phyloP scores from a whole-genome alignment of 495 filamentous ascomycete species.

The Saxophila tyrrhenica region DNA sequence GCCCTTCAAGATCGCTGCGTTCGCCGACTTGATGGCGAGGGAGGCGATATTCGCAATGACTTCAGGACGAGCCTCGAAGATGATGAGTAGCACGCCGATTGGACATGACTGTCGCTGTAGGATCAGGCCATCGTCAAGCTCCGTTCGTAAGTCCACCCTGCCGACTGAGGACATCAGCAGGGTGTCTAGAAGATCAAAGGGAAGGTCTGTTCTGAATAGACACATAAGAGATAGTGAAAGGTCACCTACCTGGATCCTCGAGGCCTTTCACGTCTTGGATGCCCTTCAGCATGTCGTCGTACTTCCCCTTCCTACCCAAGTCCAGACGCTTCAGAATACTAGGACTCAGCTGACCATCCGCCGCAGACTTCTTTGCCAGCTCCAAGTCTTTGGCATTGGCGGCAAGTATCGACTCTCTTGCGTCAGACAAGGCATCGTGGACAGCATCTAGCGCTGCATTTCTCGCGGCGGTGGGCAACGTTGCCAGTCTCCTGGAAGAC shows the following conservation, averaged over 20 bases:
- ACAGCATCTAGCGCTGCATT: conserved; percentile 79
- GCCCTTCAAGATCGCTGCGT: conserved; percentile 92
- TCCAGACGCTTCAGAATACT: conserved; percentile 89
- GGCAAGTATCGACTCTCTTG: conserved; percentile 63
- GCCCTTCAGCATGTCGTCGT: conserved; percentile 93
- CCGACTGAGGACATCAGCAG: conserved; percentile 51
- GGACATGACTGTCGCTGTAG: conserved; percentile 83
- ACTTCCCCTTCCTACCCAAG: conserved; percentile 75
- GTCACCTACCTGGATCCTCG: conserved; percentile 73
- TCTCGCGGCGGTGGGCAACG: conserved; percentile 37
- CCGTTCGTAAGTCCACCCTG: conserved; percentile 68
- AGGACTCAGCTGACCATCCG: conserved; percentile 61
- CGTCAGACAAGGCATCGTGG: conserved; percentile 54
- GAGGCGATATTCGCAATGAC: conserved; percentile 98
- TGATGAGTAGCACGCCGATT: conserved; percentile 91
- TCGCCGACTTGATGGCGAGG: conserved; percentile 94
- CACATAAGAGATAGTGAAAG: too few species aligned
- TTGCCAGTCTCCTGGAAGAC: conserved; percentile 29
- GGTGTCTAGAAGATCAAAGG: conserved; percentile 1
- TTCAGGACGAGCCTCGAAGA: conserved; percentile 95
- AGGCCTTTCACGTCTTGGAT: conserved; percentile 81
- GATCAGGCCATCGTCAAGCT: conserved; percentile 76
- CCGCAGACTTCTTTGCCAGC: conserved; percentile 57
- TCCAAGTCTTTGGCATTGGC: conserved; percentile 78
- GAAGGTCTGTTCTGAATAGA: neutral